phyloP scores from a whole-genome alignment of 23 red algal genomes.

The Porphyridium purpureum region DNA sequence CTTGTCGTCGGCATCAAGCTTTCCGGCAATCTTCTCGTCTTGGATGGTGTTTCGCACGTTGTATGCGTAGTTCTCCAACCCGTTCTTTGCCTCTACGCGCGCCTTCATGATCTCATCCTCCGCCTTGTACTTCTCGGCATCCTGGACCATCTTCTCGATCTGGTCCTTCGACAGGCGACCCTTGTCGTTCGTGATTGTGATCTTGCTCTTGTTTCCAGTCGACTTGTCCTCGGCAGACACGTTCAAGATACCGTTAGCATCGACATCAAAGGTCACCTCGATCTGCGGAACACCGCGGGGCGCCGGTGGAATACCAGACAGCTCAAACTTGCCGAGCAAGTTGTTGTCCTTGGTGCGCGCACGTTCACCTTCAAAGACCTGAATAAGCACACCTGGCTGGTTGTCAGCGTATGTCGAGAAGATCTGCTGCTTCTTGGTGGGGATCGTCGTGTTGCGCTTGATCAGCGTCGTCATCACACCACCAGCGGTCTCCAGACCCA shows the following conservation, averaged over 20 bases:
- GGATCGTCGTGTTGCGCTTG: slow-evolving; percentile 96
- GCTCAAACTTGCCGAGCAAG: slow-evolving; percentile 88
- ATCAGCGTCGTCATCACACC: slow-evolving; percentile 98
- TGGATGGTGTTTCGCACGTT: slow-evolving; percentile 53
- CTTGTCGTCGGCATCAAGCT: slow-evolving; percentile 67
- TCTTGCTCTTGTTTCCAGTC: slow-evolving; percentile 89
- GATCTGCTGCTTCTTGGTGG: slow-evolving; percentile 96
- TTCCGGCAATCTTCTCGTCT: slow-evolving; percentile 74
- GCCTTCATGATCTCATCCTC: slow-evolving; percentile 73
- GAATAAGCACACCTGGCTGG: slow-evolving; percentile 96
- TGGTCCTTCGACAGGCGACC: slow-evolving; percentile 86
- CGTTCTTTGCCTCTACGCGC: slow-evolving; percentile 73
- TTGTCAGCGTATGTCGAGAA: slow-evolving; percentile 99
- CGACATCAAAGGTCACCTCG: slow-evolving; percentile 97
- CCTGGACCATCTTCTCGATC: slow-evolving; percentile 96
- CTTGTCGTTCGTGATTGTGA: slow-evolving; percentile 98
- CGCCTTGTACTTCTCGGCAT: slow-evolving; percentile 95
- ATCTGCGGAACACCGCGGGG: slow-evolving; percentile 95
- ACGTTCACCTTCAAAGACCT: slow-evolving; percentile 96
- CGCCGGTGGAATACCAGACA: slow-evolving; percentile 93
- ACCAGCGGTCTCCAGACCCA: slow-evolving; percentile 96
- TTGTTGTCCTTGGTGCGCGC: slow-evolving; percentile 93
- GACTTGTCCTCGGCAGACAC: slow-evolving; percentile 94
- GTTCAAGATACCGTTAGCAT: slow-evolving; percentile 99
- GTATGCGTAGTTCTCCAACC: slow-evolving; percentile 88